Base-by-base conservation (phyloP, 2,329 filamentous ascomycete species). In the Teratosphaeria gauchensis region DNA sequence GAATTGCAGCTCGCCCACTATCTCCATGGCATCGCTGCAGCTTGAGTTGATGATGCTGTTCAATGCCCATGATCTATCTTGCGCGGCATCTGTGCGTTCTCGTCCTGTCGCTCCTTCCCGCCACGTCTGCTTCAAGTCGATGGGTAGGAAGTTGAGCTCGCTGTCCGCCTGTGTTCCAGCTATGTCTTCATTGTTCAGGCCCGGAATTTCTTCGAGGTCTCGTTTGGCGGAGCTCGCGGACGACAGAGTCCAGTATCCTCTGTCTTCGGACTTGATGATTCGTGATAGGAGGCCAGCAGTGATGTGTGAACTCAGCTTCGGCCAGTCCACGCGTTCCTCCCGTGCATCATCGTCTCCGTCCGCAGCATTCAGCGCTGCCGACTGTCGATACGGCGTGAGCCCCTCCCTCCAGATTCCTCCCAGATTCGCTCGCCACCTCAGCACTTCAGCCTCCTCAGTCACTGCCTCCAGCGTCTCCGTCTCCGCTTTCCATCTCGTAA, bases 61-160 rank as follows among this genome's bases (percentile, higher is more conserved):
- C 30, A 87, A 71, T 21, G 81, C 81, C 84, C 84, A 87, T 2
- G 81, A 83, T 31, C 82, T 77, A 68, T 87, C 84, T 65, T 82
- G 77, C 5, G 84, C 84, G 33, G 80, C 82, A 62, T 85, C 80
- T 11, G 83, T 86, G 32, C 84, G 75, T 66, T 85, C 83, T 6
- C 82, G 74, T 0, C 84, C 84, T 8, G 84, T 80, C 9, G 84
- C 83, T 1, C 81, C 83, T 55, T 78, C 75, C 30, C 81, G 76
- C 84, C 84, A 87, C 1, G 84, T 86, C 64, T 77, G 77, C 69
- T 82, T 84, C 51, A 86, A 71, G 61, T 87, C 78, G 57, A 87
- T 75, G 0, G 82, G 81, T 3, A 86, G 69, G 60, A 86, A 80
- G 0, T 71, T 71, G 16, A 87, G 74, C 46, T 80, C 77, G 31